phyloP scores from a whole-genome alignment of 2,329 filamentous ascomycete genomes.

The Camptophora hylomeconis region DNA sequence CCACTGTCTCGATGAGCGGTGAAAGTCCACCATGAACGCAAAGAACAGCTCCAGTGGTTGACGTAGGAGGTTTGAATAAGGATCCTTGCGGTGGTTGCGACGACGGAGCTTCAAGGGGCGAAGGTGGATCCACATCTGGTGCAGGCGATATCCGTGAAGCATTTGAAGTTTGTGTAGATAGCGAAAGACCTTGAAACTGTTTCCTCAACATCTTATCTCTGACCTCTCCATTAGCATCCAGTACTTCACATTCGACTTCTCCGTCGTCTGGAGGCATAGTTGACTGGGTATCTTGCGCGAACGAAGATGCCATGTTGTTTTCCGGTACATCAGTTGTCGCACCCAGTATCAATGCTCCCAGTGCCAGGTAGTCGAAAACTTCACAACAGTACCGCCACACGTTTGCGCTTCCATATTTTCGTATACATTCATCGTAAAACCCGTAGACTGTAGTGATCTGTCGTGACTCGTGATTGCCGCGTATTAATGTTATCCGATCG shows the following conservation, averaged over 20 bases:
- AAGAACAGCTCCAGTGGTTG: slow-evolving; percentile 68
- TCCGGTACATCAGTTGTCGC: slow-evolving; percentile 54
- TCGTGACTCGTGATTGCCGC: slow-evolving; percentile 64
- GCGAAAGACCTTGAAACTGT: slow-evolving; percentile 9
- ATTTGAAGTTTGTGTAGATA: slow-evolving; percentile 9
- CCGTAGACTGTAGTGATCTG: slow-evolving; percentile 97
- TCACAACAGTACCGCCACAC: slow-evolving; percentile 97
- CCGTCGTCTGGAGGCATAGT: slow-evolving; percentile 46
- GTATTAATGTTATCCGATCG: slow-evolving; percentile 89
- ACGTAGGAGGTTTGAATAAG: slow-evolving; percentile 14
- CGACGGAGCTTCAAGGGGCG: slow-evolving; percentile 67
- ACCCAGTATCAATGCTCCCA: slow-evolving; percentile 82
- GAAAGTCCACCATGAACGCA: slow-evolving; percentile 96
- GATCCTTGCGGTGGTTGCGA: slow-evolving; percentile 34
- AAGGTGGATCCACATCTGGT: slow-evolving; percentile 29
- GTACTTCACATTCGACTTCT: slow-evolving; percentile 84
- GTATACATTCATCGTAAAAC: slow-evolving; percentile 93
- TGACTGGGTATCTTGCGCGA: slow-evolving; percentile 32
- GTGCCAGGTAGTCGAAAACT: slow-evolving; percentile 89
- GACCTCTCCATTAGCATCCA: slow-evolving; percentile 69
- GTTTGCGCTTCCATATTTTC: slow-evolving; percentile 93
- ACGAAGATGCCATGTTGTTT: slow-evolving; percentile 40
- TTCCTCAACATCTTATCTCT: slow-evolving; percentile 43
- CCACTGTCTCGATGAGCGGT: slow-evolving; percentile 88
- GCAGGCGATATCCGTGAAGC: slow-evolving; percentile 17